Base-by-base conservation (phyloP, 2,329 filamentous ascomycete species). In the Aspergillus fructus region DNA sequence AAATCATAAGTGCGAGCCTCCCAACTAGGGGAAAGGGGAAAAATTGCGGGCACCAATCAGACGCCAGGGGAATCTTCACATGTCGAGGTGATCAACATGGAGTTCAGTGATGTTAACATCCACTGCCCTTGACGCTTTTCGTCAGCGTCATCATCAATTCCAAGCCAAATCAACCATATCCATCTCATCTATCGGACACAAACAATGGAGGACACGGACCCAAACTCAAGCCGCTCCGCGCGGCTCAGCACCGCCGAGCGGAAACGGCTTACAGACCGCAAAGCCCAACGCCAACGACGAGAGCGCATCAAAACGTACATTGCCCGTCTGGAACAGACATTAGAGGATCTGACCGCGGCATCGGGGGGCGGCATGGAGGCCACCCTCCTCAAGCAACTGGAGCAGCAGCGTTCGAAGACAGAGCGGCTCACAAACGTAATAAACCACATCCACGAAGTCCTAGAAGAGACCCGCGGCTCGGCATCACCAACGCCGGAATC, bases 231-330 rank as follows among this genome's bases (percentile, higher is more conserved):
- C 15, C 43, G 45, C 11, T 17, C 43, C 30, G 37, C 52, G 11
- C 45, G 52, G 9, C 52, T 55, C 34, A 55, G 21, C 43, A 49
- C 53, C 13, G 53, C 40, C 17, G 58, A 60, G 17, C 54, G 58
- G 11, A 60, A 60, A 53, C 58, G 58, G 9, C 51, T 57, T 7
- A 60, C 58, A 21, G 58, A 60, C 42, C 58, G 58, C 46, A 53
- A 53, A 49, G 58, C 58, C 33, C 58, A 60, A 42, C 46, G 58
- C 17, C 55, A 60, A 21, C 54, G 55, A 37, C 58, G 58, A 24
- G 58, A 60, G 37, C 58, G 58, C 39, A 54, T 60, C 39, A 60
- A 60, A 42, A 39, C 54, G 6, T 53, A 60, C 34, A 60, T 58
- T 52, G 41, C 54, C 6, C 58, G 47, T 6, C 46, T 60, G 13